Base-by-base conservation (phyloP, 2,329 filamentous ascomycete species). In the Fusarium sororula region DNA sequence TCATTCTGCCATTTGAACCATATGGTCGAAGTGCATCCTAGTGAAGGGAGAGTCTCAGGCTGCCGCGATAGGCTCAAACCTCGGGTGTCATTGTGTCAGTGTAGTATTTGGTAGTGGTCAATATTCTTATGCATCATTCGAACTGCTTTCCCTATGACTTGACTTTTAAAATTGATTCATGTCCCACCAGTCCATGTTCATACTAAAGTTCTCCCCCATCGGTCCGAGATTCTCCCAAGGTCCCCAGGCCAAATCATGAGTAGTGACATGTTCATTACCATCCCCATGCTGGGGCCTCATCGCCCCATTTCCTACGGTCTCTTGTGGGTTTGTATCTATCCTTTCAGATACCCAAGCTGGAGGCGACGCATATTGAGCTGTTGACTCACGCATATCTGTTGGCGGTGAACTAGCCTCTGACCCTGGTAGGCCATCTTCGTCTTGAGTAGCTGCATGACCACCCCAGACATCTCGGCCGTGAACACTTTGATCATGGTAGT, bases 1-100 rank as follows among this genome's bases (percentile, higher is more conserved):
- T 84, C 0, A 58, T 85, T 18, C 91, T 93, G 66, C 91, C 91
- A 0, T 93, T 92, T 76, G 91, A 93, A 83, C 91, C 91, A 2
- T 91, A 89, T 77, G 80, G 80, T 14, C 75, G 79, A 50, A 56
- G 32, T 37, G 66, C 70, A 10, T 74, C 70, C 6, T 67, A 38
- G 32, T 15, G 24, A 6, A 11, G 9, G 6, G 24, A 6, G 13
- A 10, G 3, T 12, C 4, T 22, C 7, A 22, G 14, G 11, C 2
- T 8, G 6, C 4, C 4, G 6, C n/a, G 5, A 17, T 3, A 39
- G 18, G 24, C 9, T 22, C 13, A 17, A 28, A 22, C 35, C 20
- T 41, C 3, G 0, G 7, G 8, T 14, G 3, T 4, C 8, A 35
- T 10, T 2, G 4, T 10, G 22, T 11, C 48, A 35, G 11, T 24